phyloP scores from a whole-genome alignment of 2,329 filamentous ascomycete genomes.

The Mycosphaerella sp. region DNA sequence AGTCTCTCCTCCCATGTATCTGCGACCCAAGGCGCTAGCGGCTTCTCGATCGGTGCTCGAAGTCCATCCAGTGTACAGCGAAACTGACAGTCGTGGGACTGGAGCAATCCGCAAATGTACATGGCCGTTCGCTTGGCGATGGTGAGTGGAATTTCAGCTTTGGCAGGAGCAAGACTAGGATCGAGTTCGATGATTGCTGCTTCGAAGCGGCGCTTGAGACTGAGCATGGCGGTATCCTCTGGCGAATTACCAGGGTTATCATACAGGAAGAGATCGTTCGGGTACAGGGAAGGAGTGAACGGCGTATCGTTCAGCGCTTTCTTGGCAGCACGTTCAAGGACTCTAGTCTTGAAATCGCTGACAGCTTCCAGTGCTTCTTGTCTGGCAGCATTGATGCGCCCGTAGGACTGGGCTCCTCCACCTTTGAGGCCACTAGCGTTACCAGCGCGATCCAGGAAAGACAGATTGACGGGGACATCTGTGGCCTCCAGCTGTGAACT shows the following conservation, averaged over 20 bases:
- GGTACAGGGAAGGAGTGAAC: neutral
- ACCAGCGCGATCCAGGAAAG: neutral
- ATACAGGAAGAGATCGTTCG: constrained; percentile 3
- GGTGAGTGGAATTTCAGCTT: neutral
- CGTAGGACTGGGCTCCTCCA: neutral
- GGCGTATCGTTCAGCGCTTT: constrained; percentile 5
- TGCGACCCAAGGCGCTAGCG: constrained; percentile 2
- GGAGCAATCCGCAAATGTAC: constrained; percentile 5
- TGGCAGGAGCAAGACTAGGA: neutral
- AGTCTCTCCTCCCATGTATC: constrained; percentile 10
- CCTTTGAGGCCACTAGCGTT: neutral
- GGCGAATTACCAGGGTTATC: constrained; percentile 2
- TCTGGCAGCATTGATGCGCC: neutral
- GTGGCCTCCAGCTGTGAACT: neutral
- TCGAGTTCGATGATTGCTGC: constrained; percentile 1
- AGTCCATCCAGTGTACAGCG: constrained; percentile 4
- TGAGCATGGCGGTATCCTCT: constrained; percentile 4
- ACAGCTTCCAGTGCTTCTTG: constrained; percentile 7
- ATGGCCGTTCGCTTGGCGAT: constrained; percentile 4
- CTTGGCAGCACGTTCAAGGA: constrained; percentile 8
- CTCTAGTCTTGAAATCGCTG: constrained; percentile 7
- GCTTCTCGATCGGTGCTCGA: neutral
- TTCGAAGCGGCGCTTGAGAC: constrained; percentile 1
- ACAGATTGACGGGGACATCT: neutral
- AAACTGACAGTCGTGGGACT: constrained; percentile 6